These are phyloP conservation scores for Diaporthe aspalathi DNA, from an alignment of 2,329 filamentous ascomycete species.

Conservation along the genomic window DNA sequence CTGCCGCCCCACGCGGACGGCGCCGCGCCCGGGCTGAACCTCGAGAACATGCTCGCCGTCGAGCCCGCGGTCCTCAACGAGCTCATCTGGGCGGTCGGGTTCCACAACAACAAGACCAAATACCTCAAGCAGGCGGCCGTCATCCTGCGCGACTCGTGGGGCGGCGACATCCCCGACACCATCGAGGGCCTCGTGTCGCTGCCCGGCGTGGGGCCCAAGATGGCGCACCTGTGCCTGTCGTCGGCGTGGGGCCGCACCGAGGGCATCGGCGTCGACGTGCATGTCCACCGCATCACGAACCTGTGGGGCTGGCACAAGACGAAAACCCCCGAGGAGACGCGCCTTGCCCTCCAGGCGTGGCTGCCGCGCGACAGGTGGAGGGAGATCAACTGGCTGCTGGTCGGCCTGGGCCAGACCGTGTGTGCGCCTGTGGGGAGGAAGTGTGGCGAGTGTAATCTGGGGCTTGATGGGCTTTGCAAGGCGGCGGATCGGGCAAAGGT, in stretches of 20 bases:
- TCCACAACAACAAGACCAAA: conserved; percentile 94
- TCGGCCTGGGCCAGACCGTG: conserved; percentile 88
- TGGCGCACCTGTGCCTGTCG: conserved; percentile 89
- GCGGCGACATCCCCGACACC: conserved; percentile 82
- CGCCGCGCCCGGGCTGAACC: conserved; percentile 68
- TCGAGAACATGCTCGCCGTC: conserved; percentile 82
- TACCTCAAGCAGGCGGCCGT: conserved; percentile 79
- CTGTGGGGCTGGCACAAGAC: conserved; percentile 92
- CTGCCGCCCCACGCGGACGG: conserved; percentile 65
- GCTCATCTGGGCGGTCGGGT: conserved; percentile 86
- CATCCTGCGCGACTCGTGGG: conserved; percentile 77
- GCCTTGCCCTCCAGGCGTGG: conserved; percentile 81
- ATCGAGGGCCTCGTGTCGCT: conserved; percentile 80
- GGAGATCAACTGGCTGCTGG: conserved; percentile 90
- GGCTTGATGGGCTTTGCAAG: conserved; percentile 79
- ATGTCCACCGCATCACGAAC: conserved; percentile 95
- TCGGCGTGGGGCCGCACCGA: conserved; percentile 72
- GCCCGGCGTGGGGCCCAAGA: conserved; percentile 92
- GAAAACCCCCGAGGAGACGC: conserved; percentile 83
- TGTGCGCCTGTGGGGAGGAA: conserved; percentile 82
- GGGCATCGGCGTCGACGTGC: conserved; percentile 93
- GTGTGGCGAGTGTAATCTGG: conserved; percentile 89
- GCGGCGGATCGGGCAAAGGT: conserved; percentile 76
- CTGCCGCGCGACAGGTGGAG: conserved; percentile 87
- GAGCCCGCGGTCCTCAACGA: conserved; percentile 74